Conservation (phyloP, 139 green algal genomes). For the Raphidocelis subcapitata region DNA sequence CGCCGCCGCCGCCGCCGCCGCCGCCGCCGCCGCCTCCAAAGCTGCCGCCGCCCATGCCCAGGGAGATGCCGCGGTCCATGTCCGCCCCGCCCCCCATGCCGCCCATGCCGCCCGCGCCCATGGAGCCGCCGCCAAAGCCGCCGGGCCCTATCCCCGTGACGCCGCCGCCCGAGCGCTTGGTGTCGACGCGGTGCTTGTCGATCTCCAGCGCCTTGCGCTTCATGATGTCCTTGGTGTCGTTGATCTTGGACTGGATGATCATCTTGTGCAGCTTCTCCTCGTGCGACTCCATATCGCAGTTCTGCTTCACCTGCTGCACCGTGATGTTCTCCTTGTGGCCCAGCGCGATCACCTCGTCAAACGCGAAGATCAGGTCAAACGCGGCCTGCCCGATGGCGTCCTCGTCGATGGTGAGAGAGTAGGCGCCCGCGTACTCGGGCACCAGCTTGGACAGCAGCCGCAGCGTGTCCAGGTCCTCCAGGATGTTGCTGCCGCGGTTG, state of each 20-base stretch:
- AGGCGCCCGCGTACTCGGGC: constrained; percentile 75
- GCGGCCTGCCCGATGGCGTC: constrained; percentile 71
- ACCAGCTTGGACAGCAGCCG: constrained; percentile 96
- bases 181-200: constrained; percentile 89
- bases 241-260: constrained; percentile 92
- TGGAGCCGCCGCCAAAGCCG: constrained; percentile 2
- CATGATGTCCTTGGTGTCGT: constrained; percentile 90
- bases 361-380: constrained; percentile 99
- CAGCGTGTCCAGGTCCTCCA: constrained; percentile 98
- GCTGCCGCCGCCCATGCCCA: constrained; percentile 4
- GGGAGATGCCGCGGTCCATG: background rate
- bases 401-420: constrained; percentile 85
- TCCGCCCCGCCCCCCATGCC: constrained; percentile 5
- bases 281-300: constrained; percentile 97
- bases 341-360: constrained; percentile 97
- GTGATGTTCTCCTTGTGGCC: constrained; percentile 94
- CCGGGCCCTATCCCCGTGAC: background rate
- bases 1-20: constrained; percentile 23
- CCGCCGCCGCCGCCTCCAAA: constrained; percentile 11
- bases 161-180: constrained; percentile 20
- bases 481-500: constrained; percentile 98
- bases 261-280: constrained; percentile 99
- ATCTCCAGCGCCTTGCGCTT: constrained; percentile 86
- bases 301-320: constrained; percentile 86
- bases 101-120: constrained; percentile 36